Percentiles rank a stretch among this genome's conserved stretches.
These are phyloP conservation scores for Rhinocladiella similis DNA, from an alignment of 2,329 filamentous ascomycete genomes.

Conservation along the genomic window DNA sequence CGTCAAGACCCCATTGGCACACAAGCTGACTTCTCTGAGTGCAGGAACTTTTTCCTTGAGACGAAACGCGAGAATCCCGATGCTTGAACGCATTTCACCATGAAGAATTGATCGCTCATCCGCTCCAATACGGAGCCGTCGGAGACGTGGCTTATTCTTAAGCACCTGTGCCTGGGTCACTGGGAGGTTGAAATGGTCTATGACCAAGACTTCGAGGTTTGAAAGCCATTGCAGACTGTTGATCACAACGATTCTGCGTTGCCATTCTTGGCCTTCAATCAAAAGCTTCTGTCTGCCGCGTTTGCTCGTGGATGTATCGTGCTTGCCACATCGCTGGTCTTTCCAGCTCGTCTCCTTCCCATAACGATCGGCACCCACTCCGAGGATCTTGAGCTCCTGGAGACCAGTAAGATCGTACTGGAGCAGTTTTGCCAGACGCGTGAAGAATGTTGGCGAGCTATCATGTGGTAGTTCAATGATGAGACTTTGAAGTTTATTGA, in stretches of 20 bases:
- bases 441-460: constrained; percentile 2
- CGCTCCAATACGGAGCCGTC: constrained; percentile 15
- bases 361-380: constrained; percentile 17
- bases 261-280: constrained; percentile 14
- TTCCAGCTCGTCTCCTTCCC: constrained; percentile 15
- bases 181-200: constrained; percentile 25
- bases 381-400: constrained; percentile 23
- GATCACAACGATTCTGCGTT: constrained; percentile 3
- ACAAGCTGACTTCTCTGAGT: constrained; percentile 19
- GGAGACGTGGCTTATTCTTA: constrained; percentile 21
- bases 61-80: neutral
- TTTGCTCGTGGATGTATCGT: constrained; percentile 4
- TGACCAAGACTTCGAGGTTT: constrained; percentile 18
- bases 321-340: constrained; percentile 13
- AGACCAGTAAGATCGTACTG: constrained; percentile 4
- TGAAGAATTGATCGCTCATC: constrained; percentile 22
- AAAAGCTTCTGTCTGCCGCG: constrained; percentile 3
- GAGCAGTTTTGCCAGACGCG: constrained; percentile 6
- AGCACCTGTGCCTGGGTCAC: constrained; percentile 16
- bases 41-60: neutral
- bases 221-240: constrained; percentile 11
- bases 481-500: constrained; percentile 13
- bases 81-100: neutral
- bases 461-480: constrained; percentile 20
- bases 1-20: constrained; percentile 17